Evolutionary conservation across 1,284 basidiomycete species (phyloP).

Genomic region (Cronartium ribicola): DNA sequence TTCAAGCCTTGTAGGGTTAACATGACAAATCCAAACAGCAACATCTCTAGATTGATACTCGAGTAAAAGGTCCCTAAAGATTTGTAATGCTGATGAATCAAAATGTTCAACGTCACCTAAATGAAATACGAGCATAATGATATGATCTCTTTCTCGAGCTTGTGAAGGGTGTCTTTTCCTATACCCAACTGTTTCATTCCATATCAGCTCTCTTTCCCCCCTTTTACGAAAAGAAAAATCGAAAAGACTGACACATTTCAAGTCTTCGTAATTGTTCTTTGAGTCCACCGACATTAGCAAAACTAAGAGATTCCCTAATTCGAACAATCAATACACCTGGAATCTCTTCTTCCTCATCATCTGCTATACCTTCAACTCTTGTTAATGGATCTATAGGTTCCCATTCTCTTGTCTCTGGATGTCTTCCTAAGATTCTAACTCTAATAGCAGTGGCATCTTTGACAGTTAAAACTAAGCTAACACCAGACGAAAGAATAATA

Average conservation of each 20-base stretch:
- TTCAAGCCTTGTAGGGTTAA: conserved; percentile 22
- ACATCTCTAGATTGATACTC: conserved; percentile 34
- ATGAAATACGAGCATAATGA: conserved; percentile 32
- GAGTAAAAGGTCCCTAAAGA: conserved; percentile 30
- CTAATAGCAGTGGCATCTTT: conserved; percentile 40
- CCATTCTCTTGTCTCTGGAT: conserved; percentile 76
- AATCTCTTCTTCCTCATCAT: conserved; percentile 66
- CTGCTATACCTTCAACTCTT: conserved; percentile 63
- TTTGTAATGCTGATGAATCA: conserved; percentile 37
- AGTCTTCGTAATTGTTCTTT: conserved; percentile 39
- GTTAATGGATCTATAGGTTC: conserved; percentile 59
- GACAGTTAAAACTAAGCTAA: conserved; percentile 29
- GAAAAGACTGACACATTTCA: conserved; percentile 32
- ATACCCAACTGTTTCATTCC: conserved; percentile 12
- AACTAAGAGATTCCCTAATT: conserved; percentile 74
- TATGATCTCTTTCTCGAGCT: conserved; percentile 32
- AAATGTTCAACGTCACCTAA: conserved; percentile 39
- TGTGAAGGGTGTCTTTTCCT: conserved; percentile 36
- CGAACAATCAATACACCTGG: conserved; percentile 74
- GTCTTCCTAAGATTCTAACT: conserved; percentile 58
- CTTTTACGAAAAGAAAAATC: background rate
- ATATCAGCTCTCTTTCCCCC: background rate
- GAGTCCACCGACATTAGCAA: conserved; percentile 53
- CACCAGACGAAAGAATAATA: conserved; percentile 30
- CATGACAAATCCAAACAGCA: conserved; percentile 40